These are phyloP conservation scores for Drosera capensis DNA, from an alignment of 148 eudicot genomes.

Conservation along the genomic window DNA sequence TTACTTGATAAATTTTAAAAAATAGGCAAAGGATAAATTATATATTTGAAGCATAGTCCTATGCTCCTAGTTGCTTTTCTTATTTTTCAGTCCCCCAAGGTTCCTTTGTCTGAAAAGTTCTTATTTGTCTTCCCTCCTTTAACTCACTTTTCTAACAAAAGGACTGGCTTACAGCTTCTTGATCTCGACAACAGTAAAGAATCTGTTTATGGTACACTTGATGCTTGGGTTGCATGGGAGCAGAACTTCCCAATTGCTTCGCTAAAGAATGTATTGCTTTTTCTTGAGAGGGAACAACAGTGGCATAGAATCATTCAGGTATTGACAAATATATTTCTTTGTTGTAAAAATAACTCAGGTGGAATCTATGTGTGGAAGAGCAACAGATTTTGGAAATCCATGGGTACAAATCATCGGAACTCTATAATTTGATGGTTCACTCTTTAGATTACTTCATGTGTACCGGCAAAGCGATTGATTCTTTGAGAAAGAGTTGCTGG, in stretches of 20 bases:
- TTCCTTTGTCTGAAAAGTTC: not conserved
- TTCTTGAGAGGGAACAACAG: constrained; percentile 70
- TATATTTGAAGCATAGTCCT: no score
- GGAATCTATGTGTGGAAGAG: not conserved
- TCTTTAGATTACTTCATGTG: no score
- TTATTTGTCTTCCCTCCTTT: not conserved
- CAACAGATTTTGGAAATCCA: not conserved
- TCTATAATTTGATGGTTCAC: no score
- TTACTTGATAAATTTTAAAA: no score
- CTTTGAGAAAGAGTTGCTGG: no score
- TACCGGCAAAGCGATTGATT: no score
- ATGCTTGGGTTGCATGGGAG: constrained; percentile 94
- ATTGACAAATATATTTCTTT: not conserved
- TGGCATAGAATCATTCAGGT: constrained; percentile 83
- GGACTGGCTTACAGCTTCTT: constrained; percentile 20
- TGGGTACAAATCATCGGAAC: no score
- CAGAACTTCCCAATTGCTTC: constrained; percentile 67
- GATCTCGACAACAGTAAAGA: constrained; percentile 59
- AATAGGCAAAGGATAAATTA: no score
- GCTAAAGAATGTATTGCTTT: constrained; percentile 42
- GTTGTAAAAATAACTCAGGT: not conserved
- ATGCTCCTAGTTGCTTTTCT: not conserved
- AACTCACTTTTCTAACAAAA: not conserved
- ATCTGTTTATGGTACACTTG: constrained; percentile 58
- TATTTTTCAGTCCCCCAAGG: not conserved